A percentile compares a stretch with the other conserved stretches of the same genome.
These are phyloP conservation scores for Periconia sp. DNA, from an alignment of 2,329 filamentous ascomycete genomes.

Conservation along the genomic window DNA sequence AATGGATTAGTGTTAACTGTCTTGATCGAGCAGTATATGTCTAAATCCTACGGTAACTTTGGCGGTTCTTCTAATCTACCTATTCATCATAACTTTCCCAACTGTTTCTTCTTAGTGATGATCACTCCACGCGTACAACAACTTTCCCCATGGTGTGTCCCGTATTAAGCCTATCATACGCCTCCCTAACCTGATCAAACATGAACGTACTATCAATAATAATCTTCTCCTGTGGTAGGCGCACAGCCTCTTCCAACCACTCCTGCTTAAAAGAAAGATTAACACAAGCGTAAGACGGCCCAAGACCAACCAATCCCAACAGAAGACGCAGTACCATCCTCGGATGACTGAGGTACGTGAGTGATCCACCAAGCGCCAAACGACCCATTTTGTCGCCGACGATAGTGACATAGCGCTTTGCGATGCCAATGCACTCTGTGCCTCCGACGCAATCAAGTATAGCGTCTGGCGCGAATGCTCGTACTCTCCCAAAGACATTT, in stretches of 20 bases:
- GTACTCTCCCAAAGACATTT: background rate
- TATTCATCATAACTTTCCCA: no score
- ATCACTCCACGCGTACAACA: background rate
- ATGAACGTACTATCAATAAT: background rate
- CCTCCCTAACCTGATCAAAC: background rate
- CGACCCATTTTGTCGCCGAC: background rate
- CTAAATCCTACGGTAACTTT: no score
- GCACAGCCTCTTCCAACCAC: background rate
- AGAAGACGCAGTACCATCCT: background rate
- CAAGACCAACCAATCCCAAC: background rate
- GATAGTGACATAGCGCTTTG: background rate
- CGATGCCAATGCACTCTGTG: background rate
- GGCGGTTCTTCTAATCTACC: no score
- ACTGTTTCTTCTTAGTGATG: no score
- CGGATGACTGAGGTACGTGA: background rate
- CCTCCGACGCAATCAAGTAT: background rate
- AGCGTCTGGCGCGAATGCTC: background rate
- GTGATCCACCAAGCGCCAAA: background rate
- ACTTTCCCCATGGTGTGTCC: background rate
- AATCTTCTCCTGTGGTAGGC: background rate
- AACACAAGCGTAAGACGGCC: background rate
- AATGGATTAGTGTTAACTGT: no score
- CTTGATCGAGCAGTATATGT: no score
- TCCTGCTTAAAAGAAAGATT: background rate
- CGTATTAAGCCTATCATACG: background rate